phyloP scores from a whole-genome alignment of 441 rosid species.

The Erodium moschatum region DNA sequence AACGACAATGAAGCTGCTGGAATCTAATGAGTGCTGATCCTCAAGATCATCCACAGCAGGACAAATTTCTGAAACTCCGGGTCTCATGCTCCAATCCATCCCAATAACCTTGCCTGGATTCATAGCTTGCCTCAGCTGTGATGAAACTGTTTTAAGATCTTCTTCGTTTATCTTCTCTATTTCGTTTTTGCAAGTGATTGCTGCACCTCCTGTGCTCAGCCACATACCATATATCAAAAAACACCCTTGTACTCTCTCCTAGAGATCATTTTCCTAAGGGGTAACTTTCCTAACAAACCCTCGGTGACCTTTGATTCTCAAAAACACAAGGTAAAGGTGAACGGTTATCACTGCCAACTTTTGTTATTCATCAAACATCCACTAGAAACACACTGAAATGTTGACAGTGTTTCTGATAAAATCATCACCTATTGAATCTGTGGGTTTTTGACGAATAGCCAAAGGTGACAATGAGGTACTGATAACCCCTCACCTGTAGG shows the following conservation, averaged over 20 bases:
- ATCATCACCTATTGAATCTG: too few relatives aligned
- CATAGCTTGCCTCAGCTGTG: constrained; percentile 65
- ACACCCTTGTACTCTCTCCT: background rate
- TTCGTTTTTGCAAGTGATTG: constrained; percentile 78
- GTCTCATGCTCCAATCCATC: constrained; percentile 89
- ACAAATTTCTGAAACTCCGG: constrained; percentile 42
- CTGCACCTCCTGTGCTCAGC: constrained; percentile 65
- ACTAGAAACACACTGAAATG: too few relatives aligned
- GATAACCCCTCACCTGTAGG: too few relatives aligned
- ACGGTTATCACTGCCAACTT: too few relatives aligned
- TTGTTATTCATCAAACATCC: too few relatives aligned
- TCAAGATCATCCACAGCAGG: constrained; percentile 32
- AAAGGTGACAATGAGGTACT: too few relatives aligned
- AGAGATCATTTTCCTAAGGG: too few relatives aligned
- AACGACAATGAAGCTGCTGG: constrained; percentile 59
- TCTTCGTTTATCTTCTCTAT: constrained; percentile 67
- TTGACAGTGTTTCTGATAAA: too few relatives aligned
- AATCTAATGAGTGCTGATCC: constrained; percentile 28
- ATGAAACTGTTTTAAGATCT: constrained; percentile 47
- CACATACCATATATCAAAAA: background rate
- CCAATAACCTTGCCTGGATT: constrained; percentile 37
- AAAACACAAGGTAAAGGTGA: too few relatives aligned
- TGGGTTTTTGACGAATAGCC: too few relatives aligned
- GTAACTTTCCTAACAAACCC: too few relatives aligned
- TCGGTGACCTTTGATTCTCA: too few relatives aligned